phyloP scores from a whole-genome alignment of 208 protist genomes.

The Entamoeba invadens region DNA sequence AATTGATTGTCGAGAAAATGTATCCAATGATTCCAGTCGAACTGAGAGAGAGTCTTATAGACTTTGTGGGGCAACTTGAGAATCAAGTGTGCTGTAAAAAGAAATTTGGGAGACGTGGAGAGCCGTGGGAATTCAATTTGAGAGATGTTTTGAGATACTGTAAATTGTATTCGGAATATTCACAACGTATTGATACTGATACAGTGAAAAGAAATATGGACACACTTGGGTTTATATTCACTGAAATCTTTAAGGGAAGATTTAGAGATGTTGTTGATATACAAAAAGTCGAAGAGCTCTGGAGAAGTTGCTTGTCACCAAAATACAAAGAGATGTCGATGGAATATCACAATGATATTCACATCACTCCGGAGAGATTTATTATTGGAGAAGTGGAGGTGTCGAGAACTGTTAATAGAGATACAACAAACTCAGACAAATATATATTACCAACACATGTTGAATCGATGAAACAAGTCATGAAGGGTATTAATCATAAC shows the following conservation, averaged over 20 bases:
- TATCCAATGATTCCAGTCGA: slow-evolving; percentile 29
- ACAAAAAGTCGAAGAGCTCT: neutral
- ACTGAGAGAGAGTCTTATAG: neutral
- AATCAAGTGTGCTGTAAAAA: slow-evolving; percentile 44
- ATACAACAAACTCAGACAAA: neutral
- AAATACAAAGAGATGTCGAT: slow-evolving; percentile 3
- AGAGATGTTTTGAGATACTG: slow-evolving; percentile 57
- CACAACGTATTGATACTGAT: neutral
- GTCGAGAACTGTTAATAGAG: slow-evolving; percentile 3
- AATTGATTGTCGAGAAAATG: slow-evolving; percentile 26
- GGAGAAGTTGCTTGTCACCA: neutral
- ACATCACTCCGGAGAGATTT: slow-evolving; percentile 32
- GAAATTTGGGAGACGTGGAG: slow-evolving; percentile 58
- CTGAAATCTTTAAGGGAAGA: neutral
- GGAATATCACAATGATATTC: slow-evolving; percentile 22
- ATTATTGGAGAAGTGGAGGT: slow-evolving; percentile 32
- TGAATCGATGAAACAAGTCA: slow-evolving; percentile 30
- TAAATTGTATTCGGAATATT: neutral
- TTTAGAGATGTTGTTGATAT: neutral
- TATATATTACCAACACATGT: slow-evolving; percentile 30
- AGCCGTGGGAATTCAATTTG: slow-evolving; percentile 98
- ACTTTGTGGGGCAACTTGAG: slow-evolving; percentile 43
- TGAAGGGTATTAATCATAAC: slow-evolving; percentile 22
- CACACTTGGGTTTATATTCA: neutral
- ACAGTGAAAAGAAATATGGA: neutral